A percentile compares a stretch with the other conserved stretches of the same genome.
Conservation (phyloP, 108 stramenopile species). For the Nitzschia palea region DNA sequence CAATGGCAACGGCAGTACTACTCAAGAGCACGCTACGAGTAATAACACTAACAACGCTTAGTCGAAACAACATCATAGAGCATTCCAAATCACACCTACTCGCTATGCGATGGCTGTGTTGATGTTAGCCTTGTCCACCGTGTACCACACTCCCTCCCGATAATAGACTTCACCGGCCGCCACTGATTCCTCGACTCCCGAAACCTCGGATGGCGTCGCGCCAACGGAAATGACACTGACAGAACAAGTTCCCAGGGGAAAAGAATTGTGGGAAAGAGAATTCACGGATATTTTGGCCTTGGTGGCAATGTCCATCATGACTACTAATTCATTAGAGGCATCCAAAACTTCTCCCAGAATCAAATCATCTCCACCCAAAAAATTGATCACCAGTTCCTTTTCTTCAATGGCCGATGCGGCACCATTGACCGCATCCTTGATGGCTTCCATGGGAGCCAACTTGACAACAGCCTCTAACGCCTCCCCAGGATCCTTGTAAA, state of each 20-base stretch:
- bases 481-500: constrained; percentile 67
- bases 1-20: not conserved
- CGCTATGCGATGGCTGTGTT: constrained; percentile 42
- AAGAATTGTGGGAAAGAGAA: constrained; percentile 48
- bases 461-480: constrained; percentile 45
- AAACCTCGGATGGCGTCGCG: not conserved
- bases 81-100: not conserved
- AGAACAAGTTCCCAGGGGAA: constrained; percentile 49
- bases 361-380: constrained; percentile 78
- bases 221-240: constrained; percentile 55
- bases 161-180: constrained; percentile 62
- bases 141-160: constrained; percentile 61
- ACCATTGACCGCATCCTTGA: constrained; percentile 51
- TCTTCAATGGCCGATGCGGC: constrained; percentile 28
- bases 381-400: constrained; percentile 36
- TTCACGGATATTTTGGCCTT: constrained; percentile 57
- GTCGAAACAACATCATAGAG: not conserved
- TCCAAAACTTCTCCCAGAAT: constrained; percentile 65
- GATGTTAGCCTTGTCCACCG: constrained; percentile 60
- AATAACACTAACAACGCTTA: not conserved
- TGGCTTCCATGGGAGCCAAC: constrained; percentile 60
- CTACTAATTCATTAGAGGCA: constrained; percentile 51
- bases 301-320: constrained; percentile 42
- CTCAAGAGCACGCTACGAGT: not conserved
- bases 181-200: constrained; percentile 50